Percentiles rank a stretch among this genome's conserved stretches.
Conservation (phyloP, 2,329 filamentous ascomycete genomes). For the Pseudocercospora fijiensis region DNA sequence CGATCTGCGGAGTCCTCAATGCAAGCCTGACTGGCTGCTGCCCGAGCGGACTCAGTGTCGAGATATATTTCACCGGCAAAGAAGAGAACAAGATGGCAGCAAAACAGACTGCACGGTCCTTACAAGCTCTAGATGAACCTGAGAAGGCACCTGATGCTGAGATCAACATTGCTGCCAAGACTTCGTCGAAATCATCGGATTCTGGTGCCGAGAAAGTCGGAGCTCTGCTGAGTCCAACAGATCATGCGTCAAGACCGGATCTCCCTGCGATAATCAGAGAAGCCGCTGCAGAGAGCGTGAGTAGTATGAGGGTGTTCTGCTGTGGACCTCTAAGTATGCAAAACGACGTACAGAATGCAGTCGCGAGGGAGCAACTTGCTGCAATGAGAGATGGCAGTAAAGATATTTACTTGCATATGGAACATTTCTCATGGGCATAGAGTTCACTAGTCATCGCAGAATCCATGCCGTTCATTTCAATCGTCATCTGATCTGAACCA, state of each 20-base stretch:
- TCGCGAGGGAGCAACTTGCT: slow-evolving; percentile 43
- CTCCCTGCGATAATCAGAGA: slow-evolving; percentile 35
- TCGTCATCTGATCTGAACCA: too few species aligned
- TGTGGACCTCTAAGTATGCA: slow-evolving; percentile 51
- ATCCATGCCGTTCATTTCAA: too few species aligned
- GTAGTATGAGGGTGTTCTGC: slow-evolving; percentile 40
- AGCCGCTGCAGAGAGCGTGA: slow-evolving; percentile 13
- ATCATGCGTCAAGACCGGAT: slow-evolving; percentile 35
- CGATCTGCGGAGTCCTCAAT: slow-evolving; percentile 29
- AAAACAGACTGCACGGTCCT: neutral
- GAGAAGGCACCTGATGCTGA: slow-evolving; percentile 4
- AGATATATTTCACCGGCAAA: slow-evolving; percentile 25
- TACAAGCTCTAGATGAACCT: slow-evolving; percentile 14
- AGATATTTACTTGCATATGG: slow-evolving; percentile 48
- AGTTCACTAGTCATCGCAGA: neutral
- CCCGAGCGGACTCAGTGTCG: slow-evolving; percentile 19
- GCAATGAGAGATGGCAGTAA: slow-evolving; percentile 37
- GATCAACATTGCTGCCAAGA: neutral
- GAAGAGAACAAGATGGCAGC: neutral
- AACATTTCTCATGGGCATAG: slow-evolving; percentile 49
- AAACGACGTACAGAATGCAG: slow-evolving; percentile 50
- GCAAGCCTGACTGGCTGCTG: slow-evolving; percentile 18
- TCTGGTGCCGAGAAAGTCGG: neutral
- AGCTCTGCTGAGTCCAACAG: neutral
- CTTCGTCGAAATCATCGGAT: slow-evolving; percentile 20